Conservation (phyloP, 2,329 filamentous ascomycete species). For the Aspergillus fumigatiaffinis region DNA sequence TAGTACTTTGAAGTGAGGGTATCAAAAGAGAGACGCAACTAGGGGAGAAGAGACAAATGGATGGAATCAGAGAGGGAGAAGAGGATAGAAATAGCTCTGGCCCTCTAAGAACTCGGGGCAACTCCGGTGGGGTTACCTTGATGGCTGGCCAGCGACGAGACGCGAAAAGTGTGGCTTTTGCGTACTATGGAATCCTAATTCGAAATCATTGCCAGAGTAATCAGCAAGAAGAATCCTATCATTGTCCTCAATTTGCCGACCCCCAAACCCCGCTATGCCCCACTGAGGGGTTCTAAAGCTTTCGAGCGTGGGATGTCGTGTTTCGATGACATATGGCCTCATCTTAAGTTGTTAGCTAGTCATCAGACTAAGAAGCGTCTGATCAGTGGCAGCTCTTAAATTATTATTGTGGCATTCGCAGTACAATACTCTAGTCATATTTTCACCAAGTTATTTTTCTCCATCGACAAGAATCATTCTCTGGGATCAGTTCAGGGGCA, state of each 20-base stretch:
- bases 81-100: neutral
- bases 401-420: neutral
- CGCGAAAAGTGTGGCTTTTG: neutral
- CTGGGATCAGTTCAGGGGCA: neutral
- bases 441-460: neutral
- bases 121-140: no score
- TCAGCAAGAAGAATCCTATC: neutral
- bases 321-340: neutral
- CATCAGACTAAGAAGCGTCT: neutral
- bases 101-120: no score
- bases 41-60: constrained; percentile 4
- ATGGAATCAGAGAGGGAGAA: neutral
- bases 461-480: neutral
- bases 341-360: neutral
- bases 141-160: neutral
- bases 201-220: no score
- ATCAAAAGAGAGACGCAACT: neutral
- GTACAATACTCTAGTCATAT: neutral
- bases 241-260: neutral
- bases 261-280: neutral
- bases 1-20: neutral
- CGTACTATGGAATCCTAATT: no score
- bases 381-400: neutral
- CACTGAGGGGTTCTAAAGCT: neutral
- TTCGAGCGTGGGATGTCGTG: neutral